Conservation (phyloP, 73 alveolate species). For the Diophrys sp. region DNA sequence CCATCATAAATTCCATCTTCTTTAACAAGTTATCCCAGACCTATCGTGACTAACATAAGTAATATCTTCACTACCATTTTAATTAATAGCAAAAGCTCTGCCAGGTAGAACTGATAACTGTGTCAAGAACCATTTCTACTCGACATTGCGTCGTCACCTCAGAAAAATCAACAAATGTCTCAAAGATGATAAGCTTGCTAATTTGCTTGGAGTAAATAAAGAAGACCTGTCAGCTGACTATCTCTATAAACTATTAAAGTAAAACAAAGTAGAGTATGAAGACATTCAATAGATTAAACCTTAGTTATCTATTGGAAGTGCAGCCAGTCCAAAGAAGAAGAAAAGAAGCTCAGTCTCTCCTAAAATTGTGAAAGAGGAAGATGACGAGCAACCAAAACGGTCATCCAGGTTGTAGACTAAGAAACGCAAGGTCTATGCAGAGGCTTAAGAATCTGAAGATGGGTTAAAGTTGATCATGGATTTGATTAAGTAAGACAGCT, state of each 20-base stretch:
- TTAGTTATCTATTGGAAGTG: too few species aligned
- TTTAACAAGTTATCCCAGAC: too few species aligned
- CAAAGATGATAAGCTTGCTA: constrained; percentile 31
- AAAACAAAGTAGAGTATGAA: constrained; percentile 35
- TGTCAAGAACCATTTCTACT: constrained; percentile 84
- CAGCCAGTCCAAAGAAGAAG: too few species aligned
- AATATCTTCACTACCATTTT: too few species aligned
- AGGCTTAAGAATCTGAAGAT: neutral
- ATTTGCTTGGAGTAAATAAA: constrained; percentile 40
- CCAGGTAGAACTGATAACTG: constrained; percentile 93
- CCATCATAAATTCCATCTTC: too few species aligned
- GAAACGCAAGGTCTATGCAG: neutral
- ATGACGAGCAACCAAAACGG: too few species aligned
- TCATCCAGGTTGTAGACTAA: neutral
- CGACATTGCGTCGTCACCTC: constrained; percentile 77
- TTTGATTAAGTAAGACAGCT: neutral
- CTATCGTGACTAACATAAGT: too few species aligned
- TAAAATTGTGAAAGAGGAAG: too few species aligned
- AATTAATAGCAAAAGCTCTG: constrained; percentile 74
- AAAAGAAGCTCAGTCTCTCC: too few species aligned
- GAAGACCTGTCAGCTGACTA: constrained; percentile 46
- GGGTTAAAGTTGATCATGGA: neutral
- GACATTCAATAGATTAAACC: constrained; percentile 19
- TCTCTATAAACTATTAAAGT: constrained; percentile 27
- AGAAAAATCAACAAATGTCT: constrained; percentile 67